Evolutionary conservation across 2,329 filamentous ascomycete genomes (phyloP), one percentile per base, ranked within the genome.

Genomic region (Diplodia corticola): DNA sequence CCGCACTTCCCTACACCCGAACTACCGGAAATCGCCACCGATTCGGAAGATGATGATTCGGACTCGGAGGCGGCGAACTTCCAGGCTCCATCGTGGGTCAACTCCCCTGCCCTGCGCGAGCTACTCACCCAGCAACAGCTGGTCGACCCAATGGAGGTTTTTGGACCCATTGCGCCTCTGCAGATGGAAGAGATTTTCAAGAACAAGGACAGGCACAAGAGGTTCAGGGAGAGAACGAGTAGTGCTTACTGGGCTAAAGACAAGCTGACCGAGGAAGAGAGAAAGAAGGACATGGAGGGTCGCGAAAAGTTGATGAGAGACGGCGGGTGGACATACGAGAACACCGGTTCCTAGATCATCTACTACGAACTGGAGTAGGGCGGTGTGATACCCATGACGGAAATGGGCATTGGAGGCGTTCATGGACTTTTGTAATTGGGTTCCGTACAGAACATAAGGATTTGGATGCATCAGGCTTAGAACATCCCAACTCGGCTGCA

Each of bases 121-220:
- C 86, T 92, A 65, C 85, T 99, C 28, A 85, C 89, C 67, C 84
- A 88, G 59, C 96, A 99, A 76, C 93, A 99, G 77, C 86, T 88
- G 10, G 85, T 95, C 71, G 93, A 99, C 73, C 92, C 93, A 0
- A 87, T 91, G 73, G 82, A 86, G 44, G 91, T 99, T 63, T 99
- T 99, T 74, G 95, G 95, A 0, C 91, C 92, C 0, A 92, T 96
- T 26, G 89, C 86, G 12, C 91, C 93, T 13, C 83, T 99, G 70
- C 92, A 92, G 73, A 95, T 99, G 89, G 96, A 99, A 73, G 93
- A 98, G 75, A 93, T 97, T 35, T 99, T 99, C 80, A 92, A 93
- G 77, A 93, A 91, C 78, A 93, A 93, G 77, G 92, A 94, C 65
- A 83, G 90, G 69, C 88, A 91, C 77, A 91, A 91, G 82, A 91